A percentile compares a stretch with the other conserved stretches of the same genome.
Evolutionary conservation across 768 basidiomycete genomes (phyloP).

Genomic region (Termitomyces sp.): DNA sequence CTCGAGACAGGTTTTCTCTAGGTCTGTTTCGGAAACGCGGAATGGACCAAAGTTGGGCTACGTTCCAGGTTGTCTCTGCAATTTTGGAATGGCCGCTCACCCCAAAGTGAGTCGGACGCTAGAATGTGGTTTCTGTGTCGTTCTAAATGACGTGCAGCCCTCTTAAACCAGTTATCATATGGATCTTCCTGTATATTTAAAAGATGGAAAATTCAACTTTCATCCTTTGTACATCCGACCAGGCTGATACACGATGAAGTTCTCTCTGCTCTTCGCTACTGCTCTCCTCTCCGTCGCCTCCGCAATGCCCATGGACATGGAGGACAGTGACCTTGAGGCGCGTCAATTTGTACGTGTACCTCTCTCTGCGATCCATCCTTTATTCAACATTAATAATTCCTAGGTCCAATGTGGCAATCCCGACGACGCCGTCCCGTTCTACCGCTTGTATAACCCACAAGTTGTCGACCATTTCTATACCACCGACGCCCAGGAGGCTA

Average conservation of each 20-base stretch:
- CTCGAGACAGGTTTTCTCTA: not conserved
- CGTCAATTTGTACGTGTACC: not conserved
- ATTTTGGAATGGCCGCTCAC: not conserved
- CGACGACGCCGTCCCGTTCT: not conserved
- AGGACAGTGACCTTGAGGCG: not conserved
- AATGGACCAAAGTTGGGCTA: not conserved
- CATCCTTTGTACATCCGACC: not conserved
- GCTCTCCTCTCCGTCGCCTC: not conserved
- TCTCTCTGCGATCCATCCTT: not conserved
- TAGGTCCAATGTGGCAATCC: not conserved
- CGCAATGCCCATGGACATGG: not conserved
- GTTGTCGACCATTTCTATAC: constrained; percentile 15
- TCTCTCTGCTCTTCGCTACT: not conserved
- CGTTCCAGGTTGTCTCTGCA: not conserved
- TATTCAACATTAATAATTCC: not conserved
- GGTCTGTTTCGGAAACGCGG: not conserved
- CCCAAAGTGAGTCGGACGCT: not conserved
- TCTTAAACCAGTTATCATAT: not conserved
- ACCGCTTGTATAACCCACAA: not conserved
- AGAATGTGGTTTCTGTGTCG: not conserved
- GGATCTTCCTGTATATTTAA: not conserved
- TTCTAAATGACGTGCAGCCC: not conserved
- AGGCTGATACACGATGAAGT: constrained; percentile 5
- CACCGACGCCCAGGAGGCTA: constrained; percentile 2
- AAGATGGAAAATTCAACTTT: not conserved